These are phyloP conservation scores for Balakata baccata DNA, from an alignment of 345 rosid species.

Conservation along the genomic window DNA sequence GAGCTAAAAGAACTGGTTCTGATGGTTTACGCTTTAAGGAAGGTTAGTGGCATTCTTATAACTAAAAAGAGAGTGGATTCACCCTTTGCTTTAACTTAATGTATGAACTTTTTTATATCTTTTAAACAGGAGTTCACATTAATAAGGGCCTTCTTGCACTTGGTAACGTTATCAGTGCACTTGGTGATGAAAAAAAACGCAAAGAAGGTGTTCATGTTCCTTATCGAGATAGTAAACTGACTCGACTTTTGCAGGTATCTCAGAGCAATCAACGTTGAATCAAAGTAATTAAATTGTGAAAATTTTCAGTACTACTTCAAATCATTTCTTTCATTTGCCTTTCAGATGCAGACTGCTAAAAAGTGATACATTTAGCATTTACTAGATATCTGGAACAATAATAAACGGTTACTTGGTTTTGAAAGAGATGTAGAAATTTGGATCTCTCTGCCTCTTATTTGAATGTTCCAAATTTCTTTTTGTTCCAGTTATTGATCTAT, in stretches of 20 bases:
- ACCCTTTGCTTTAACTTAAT: conserved; percentile 17
- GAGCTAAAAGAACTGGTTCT: conserved; percentile 98
- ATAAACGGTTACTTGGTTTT: not conserved
- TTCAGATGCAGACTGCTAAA: not conserved
- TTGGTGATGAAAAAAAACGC: conserved; percentile 96
- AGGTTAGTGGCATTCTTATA: conserved; percentile 46
- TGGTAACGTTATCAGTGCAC: conserved; percentile 98
- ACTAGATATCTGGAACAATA: not conserved
- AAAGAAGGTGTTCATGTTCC: conserved; percentile 94
- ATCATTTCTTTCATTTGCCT: not conserved
- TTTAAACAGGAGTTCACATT: conserved; percentile 82
- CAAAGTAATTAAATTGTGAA: not conserved
- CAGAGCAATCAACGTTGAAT: not conserved
- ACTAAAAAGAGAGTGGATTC: conserved; percentile 11
- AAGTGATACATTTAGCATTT: not conserved
- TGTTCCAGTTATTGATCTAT: not conserved
- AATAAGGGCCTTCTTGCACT: conserved; percentile 98
- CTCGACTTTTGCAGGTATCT: conserved; percentile 90
- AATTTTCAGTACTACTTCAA: not conserved
- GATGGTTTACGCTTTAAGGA: conserved; percentile 96
- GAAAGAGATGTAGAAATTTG: not conserved
- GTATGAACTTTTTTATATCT: conserved; percentile 23
- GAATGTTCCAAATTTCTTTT: not conserved
- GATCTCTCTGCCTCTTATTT: not conserved
- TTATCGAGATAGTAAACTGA: conserved; percentile 96